Conservation (phyloP, 441 rosid species). For the Raphanus hybrid region DNA sequence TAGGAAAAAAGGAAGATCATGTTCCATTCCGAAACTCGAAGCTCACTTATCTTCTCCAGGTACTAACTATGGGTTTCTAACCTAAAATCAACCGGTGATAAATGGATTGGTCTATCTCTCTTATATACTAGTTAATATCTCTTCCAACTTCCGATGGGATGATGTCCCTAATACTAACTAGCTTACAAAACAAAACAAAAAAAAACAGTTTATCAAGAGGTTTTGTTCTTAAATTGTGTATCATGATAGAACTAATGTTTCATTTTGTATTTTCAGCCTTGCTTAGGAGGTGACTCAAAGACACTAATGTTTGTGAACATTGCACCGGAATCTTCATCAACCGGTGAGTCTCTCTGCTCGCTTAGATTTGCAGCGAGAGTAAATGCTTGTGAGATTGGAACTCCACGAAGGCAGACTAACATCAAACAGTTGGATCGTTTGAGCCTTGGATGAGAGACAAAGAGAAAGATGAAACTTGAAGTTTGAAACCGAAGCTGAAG, state of each 20-base stretch:
- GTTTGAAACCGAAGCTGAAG: background rate
- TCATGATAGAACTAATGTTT: conserved; percentile 19
- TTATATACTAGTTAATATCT: too few species aligned
- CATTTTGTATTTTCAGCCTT: conserved; percentile 60
- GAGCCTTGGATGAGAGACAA: conserved; percentile 54
- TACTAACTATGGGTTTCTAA: conserved; percentile 25
- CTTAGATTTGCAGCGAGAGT: conserved; percentile 96
- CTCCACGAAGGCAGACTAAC: conserved; percentile 81
- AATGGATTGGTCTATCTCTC: too few species aligned
- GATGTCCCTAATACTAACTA: too few species aligned
- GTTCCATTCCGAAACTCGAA: conserved; percentile 94
- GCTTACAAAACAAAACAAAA: background rate
- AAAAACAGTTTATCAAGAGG: background rate
- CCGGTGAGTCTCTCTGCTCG: conserved; percentile 90
- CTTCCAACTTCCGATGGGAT: too few species aligned
- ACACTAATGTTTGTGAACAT: conserved; percentile 94
- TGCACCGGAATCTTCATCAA: conserved; percentile 77
- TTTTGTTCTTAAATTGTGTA: conserved; percentile 22
- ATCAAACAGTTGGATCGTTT: conserved; percentile 63
- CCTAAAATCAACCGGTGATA: too few species aligned
- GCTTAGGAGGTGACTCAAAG: conserved; percentile 95
- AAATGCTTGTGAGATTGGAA: conserved; percentile 93
- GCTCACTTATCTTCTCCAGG: conserved; percentile 97
- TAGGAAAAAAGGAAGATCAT: conserved; percentile 94
- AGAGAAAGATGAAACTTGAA: conserved; percentile 18